Conservation (phyloP, 1,284 basidiomycete species). For the Sanguinoderma infundibulare region DNA sequence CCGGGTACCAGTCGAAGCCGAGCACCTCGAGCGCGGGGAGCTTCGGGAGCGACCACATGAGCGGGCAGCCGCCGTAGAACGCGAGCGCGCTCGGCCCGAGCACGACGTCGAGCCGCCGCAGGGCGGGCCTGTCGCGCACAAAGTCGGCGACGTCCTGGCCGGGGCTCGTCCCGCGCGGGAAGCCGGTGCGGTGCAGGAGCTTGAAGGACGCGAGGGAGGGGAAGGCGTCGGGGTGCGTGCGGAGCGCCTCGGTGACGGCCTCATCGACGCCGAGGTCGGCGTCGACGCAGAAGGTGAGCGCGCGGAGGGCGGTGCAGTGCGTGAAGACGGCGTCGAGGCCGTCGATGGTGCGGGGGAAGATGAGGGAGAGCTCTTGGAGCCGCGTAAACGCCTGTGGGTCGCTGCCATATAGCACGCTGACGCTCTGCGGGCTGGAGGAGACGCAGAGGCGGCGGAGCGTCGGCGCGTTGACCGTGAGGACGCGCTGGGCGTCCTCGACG, state of each 20-base stretch:
- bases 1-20: slow-evolving; percentile 5
- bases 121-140: not conserved
- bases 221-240: not conserved
- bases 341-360: not conserved
- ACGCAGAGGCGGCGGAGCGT: not conserved
- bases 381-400: not conserved
- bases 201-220: not conserved
- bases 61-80: slow-evolving; percentile 4
- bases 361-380: not conserved
- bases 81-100: slow-evolving; percentile 2
- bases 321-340: slow-evolving; percentile 1
- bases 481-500: not conserved
- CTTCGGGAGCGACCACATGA: slow-evolving; percentile 4
- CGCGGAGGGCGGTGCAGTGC: not conserved
- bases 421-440: not conserved
- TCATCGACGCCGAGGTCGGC: not conserved
- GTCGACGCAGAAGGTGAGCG: not conserved
- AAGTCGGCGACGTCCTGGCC: slow-evolving; percentile 3
- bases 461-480: not conserved
- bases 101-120: slow-evolving; percentile 1
- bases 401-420: not conserved
- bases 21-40: not conserved
- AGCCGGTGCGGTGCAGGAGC: slow-evolving; percentile 1
- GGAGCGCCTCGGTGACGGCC: not conserved
- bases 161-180: not conserved